Base-by-base conservation (phyloP, 306 rosid species). In the Malus asiatica region DNA sequence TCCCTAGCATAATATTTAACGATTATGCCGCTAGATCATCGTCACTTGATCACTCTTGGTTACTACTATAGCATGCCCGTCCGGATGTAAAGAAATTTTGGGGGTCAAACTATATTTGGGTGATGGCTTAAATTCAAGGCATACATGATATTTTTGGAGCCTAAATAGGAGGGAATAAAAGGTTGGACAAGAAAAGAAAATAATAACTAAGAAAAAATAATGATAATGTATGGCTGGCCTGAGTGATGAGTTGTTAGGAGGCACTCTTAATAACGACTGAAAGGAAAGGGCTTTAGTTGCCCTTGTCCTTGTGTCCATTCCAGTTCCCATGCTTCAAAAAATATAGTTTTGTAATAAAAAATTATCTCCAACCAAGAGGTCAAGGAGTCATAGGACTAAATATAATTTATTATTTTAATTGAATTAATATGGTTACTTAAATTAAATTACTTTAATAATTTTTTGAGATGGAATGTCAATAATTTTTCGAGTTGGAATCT, bases 231-330 rank as follows among this genome's bases (percentile, higher is more conserved):
- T n/a, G 55, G 62, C n/a, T 45, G 77, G 58, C 68, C 68, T 59
- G 42, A 18, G 3, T 51, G 52, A 52, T 52, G 72, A 63, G 72
- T 73, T 78, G 72, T 78, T 64, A 71, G 72, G 72, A 27, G 58
- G 67, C 81, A 71, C 4, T 63, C 66, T 78, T 78, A 51, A 71
- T 23, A 18, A 70, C 27, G 63, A 48, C 11, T 64, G 81, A 38
- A 64, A 71, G 32, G 35, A 64, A 62, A 42, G 45, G 42, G 77
- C 25, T 22, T 45, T 25, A 25, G 77, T 57, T 48, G 71, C 40
- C 72, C 81, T 58, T 59, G 76, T 51, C 77, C 14, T 33, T 46
- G 16, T 70, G 62, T 70, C 55, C 61, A 15, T 70, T 23, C 48
- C 48, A n/a, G 2, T 35, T 35, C 40, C 2, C 9, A 35, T 35